Evolutionary conservation across 2,329 filamentous ascomycete species (phyloP), one percentile per base, ranked within the genome.

Genomic region (Phialocephala subalpina): DNA sequence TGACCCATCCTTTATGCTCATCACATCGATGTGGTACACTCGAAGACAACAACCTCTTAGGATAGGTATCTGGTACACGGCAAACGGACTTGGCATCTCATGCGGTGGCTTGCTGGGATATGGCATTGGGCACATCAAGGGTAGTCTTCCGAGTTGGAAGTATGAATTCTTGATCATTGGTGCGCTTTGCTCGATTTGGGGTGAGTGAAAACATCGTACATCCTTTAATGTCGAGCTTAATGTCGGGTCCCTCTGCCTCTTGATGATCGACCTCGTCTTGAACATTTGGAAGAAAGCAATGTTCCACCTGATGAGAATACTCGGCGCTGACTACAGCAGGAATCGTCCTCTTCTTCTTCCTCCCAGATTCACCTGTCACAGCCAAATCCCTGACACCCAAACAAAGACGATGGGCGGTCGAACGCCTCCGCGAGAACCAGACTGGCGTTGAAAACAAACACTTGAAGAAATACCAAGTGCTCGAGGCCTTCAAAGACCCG

Each of bases 81-180:
- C 83, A 0, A 87, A 88, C 67, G 86, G 87, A 1, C 79, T 89
- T 12, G 86, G 85, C 2, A 87, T 85, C 22, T 86, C 87, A 80
- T 84, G 87, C 61, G 87, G 68, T 38, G 85, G 87, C 0, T 80
- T 84, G 0, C 73, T 90, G 7, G 67, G 87, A 0, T 91, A 84
- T 66, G 87, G 83, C 0, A 89, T 90, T 55, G 87, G 88, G 0
- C 81, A 88, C 68, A 87, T 87, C 69, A 79, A 81, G 45, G 86
- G 85, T 16, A 78, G 81, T 0, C 79, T 91, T 22, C 80, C 83
- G 0, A 85, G 83, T 0, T 92, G 89, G 89, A 87, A 88, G 72
- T 91, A 89, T 69, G 88, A 90, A 63, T 91, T 91, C 73, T 76
- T 92, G 14, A 82, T 91, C 14, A 87, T 87, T 6, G 81, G 81